These are phyloP conservation scores for Gonapodya prolifera DNA, from an alignment of 192 early-diverging fungal genomes.

Conservation along the genomic window DNA sequence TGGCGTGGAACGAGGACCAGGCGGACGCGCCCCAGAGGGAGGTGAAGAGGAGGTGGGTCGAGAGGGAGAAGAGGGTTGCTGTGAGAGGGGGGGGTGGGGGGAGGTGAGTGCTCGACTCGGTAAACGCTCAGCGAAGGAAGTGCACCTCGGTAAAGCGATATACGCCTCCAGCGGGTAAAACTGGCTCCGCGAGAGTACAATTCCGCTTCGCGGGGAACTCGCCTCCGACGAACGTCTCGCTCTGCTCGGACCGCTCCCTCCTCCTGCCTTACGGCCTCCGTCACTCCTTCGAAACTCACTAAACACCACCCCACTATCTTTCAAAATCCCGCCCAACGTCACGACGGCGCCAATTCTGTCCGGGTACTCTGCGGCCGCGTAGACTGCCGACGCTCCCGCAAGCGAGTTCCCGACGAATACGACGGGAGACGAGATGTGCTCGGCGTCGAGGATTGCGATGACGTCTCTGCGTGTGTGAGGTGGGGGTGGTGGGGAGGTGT, in stretches of 20 bases:
- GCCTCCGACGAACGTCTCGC: too few relatives aligned
- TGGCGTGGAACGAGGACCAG: slow-evolving; percentile 10
- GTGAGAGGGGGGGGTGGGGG: slow-evolving; percentile 7
- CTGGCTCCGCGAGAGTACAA: slow-evolving; percentile 16
- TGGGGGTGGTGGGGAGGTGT: too few relatives aligned
- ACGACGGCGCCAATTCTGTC: slow-evolving; percentile 8
- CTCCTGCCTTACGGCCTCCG: too few relatives aligned
- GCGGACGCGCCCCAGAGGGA: slow-evolving; percentile 14
- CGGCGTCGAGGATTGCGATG: slow-evolving; percentile 9
- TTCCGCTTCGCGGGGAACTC: neutral
- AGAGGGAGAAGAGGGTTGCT: slow-evolving; percentile 8
- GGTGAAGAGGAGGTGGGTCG: slow-evolving; percentile 16
- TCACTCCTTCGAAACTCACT: too few relatives aligned
- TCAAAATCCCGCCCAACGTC: too few relatives aligned
- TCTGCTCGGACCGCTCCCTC: neutral
- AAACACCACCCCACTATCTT: too few relatives aligned
- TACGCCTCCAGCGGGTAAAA: too few relatives aligned
- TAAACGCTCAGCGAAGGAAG: slow-evolving; percentile 3
- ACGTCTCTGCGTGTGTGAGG: too few relatives aligned
- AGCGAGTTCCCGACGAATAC: slow-evolving; percentile 17
- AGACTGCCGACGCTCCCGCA: slow-evolving; percentile 11
- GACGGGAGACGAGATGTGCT: slow-evolving; percentile 9
- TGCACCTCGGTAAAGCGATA: too few relatives aligned
- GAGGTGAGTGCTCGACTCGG: slow-evolving; percentile 6
- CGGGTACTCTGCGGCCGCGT: slow-evolving; percentile 11